These are phyloP conservation scores for Talaromyces funiculosus DNA, from an alignment of 2,329 filamentous ascomycete species.

Conservation along the genomic window DNA sequence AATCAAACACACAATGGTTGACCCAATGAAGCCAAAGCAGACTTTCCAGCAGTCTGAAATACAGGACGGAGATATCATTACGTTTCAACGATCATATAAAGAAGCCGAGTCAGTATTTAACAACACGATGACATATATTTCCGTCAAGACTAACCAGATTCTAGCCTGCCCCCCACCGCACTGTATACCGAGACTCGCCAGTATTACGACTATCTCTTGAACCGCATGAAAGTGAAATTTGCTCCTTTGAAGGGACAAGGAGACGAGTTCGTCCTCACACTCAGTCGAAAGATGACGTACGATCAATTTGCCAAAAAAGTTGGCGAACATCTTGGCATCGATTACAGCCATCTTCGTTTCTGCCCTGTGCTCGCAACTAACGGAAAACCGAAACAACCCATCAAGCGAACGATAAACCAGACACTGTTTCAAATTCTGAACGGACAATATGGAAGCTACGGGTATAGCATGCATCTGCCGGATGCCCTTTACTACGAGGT, in stretches of 20 bases:
- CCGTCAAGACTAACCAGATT: constrained; percentile 1
- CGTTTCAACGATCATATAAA: constrained; percentile 68
- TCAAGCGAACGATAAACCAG: constrained; percentile 67
- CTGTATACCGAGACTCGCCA: constrained; percentile 64
- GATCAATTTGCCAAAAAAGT: constrained; percentile 81
- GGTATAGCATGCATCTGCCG: constrained; percentile 60
- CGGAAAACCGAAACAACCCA: constrained; percentile 68
- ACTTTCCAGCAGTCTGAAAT: constrained; percentile 87
- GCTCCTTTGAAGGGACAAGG: constrained; percentile 55
- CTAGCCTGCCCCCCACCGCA: constrained; percentile 35
- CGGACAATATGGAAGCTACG: constrained; percentile 65
- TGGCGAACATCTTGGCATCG: constrained; percentile 67
- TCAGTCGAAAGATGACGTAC: constrained; percentile 86
- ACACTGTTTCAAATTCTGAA: constrained; percentile 75
- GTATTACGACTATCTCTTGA: constrained; percentile 90
- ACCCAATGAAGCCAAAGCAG: constrained; percentile 84
- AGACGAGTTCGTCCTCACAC: constrained; percentile 67
- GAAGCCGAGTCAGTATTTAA: constrained; percentile 30
- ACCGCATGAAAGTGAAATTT: constrained; percentile 75
- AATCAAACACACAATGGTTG: constrained; percentile 97
- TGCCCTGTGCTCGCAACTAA: constrained; percentile 74
- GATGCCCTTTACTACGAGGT: constrained; percentile 90
- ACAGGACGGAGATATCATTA: constrained; percentile 94
- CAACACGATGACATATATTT: background rate
- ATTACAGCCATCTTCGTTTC: constrained; percentile 84